Evolutionary conservation across 2,329 filamentous ascomycete species (phyloP).

Genomic region (Tolypocladium paradoxum): DNA sequence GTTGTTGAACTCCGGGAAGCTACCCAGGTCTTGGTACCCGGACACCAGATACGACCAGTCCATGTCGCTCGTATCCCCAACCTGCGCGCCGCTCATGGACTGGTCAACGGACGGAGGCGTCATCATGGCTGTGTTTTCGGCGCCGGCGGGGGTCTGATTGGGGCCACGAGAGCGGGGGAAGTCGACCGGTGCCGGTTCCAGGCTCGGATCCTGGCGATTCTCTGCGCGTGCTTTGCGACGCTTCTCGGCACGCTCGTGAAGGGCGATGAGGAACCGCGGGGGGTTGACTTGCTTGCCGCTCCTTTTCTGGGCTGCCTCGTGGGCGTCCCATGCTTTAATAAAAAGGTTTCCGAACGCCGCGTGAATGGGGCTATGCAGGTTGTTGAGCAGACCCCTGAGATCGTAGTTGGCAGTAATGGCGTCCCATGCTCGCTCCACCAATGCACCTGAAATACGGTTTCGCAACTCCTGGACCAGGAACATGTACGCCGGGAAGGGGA

Average conservation of each 20-base stretch:
- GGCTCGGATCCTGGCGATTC: conserved; percentile 13
- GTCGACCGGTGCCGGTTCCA: conserved; percentile 12
- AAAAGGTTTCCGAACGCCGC: conserved; percentile 46
- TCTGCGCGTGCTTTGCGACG: conserved; percentile 18
- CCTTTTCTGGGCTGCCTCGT: conserved; percentile 34
- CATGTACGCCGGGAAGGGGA: conserved; percentile 51
- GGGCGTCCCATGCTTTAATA: conserved; percentile 52
- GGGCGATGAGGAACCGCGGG: conserved; percentile 35
- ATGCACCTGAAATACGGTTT: conserved; percentile 37
- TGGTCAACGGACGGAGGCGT: conserved; percentile 13
- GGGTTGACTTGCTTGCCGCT: conserved; percentile 30
- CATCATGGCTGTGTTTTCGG: conserved; percentile 20
- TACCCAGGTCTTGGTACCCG: conserved; percentile 23
- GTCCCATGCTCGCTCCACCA: conserved; percentile 48
- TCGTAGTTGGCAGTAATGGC: conserved; percentile 46
- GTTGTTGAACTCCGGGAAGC: conserved; percentile 18
- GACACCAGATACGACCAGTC: conserved; percentile 39
- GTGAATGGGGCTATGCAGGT: conserved; percentile 45
- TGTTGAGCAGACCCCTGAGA: conserved; percentile 35
- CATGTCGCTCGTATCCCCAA: conserved; percentile 26
- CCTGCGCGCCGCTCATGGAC: conserved; percentile 7
- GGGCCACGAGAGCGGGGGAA: conserved; percentile 11
- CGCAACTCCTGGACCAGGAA: conserved; percentile 47
- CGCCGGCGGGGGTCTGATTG: conserved; percentile 1
- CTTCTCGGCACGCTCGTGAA: conserved; percentile 33